Base-by-base conservation (phyloP, 257 asterid genomes). In the Przewalskia tangutica region DNA sequence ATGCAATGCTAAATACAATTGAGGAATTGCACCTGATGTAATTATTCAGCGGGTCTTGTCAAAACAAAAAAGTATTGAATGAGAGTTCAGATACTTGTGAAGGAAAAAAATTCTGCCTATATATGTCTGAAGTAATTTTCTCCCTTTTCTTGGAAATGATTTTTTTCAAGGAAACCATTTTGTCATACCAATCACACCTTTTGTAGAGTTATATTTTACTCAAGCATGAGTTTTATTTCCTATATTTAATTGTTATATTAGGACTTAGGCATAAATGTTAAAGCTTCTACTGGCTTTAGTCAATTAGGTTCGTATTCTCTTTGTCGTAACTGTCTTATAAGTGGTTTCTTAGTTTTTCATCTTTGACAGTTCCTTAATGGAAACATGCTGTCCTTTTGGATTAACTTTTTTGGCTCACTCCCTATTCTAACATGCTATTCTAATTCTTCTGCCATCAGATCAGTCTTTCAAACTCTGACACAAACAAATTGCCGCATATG, bases 401-500 rank as follows among this genome's bases (percentile, higher is more conserved):
- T 50, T 0, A 73, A 48, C 23, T 27, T 48, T 50, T 27, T 27
- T 7, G 2, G 44, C 2, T 75, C 44, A 7, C 62, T 23, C 46
- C 23, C 20, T 50, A 4, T 50, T 50, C 44, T 75, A 75, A 75
- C 79, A 75, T 75, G 79, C 79, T 75, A 23, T 75, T 44, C 8
- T 75, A 20, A 50, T 75, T 73, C 40, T 75, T 9, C 83, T 81
- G 54, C 77, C 62, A 63, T 68, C 89, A 95, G 99, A 66, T 82
- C 86, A 88, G 90, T 82, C 91, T 91, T 82, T 87, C 97, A 44
- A 84, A 86, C 60, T 81, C 89, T 8, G 95, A 91, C 66, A 87
- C 83, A 88, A 90, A 83, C 60, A 91, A 89, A 63, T 81, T 94
- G 80, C 97, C 97, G 42, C 95, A 94, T 84, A 82, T 96, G 86